Evolutionary conservation across 371 early-diverging fungal genomes (phyloP).

Genomic region (Syncephalastrum monosporum): DNA sequence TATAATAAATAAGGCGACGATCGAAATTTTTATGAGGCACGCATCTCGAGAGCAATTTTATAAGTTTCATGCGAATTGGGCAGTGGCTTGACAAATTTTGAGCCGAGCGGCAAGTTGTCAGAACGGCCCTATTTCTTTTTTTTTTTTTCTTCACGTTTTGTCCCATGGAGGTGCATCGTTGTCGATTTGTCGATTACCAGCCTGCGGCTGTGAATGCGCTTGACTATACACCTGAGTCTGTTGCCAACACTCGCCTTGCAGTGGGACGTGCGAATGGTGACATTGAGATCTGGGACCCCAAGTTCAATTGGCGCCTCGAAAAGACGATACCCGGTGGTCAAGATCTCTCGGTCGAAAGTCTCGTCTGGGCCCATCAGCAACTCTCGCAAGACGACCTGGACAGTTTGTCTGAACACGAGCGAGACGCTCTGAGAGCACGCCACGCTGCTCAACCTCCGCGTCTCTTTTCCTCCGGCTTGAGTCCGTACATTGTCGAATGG

Average conservation of each 20-base stretch:
- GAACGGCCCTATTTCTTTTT: no score
- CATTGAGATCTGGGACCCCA: slow-evolving; percentile 90
- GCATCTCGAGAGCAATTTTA: no score
- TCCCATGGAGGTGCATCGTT: slow-evolving; percentile 80
- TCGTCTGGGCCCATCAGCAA: slow-evolving; percentile 85
- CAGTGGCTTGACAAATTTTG: no score
- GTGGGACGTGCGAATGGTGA: slow-evolving; percentile 91
- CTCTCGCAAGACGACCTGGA: slow-evolving; percentile 64
- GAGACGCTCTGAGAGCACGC: slow-evolving; percentile 47
- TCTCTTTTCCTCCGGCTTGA: slow-evolving; percentile 85
- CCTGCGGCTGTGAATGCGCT: slow-evolving; percentile 86
- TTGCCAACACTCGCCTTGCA: slow-evolving; percentile 59
- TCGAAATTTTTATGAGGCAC: no score
- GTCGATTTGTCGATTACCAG: slow-evolving; percentile 87
- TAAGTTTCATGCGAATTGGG: no score
- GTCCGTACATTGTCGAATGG: slow-evolving; percentile 89
- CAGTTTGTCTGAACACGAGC: slow-evolving; percentile 53
- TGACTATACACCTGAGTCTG: slow-evolving; percentile 68
- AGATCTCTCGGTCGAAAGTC: slow-evolving; percentile 74
- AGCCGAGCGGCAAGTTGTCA: no score
- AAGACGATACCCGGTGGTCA: slow-evolving; percentile 82
- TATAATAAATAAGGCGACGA: no score
- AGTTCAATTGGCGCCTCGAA: slow-evolving; percentile 62
- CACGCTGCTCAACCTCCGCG: slow-evolving; percentile 65
- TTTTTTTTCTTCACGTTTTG: no score